Evolutionary conservation across 2,329 filamentous ascomycete genomes (phyloP), one percentile per base, ranked within the genome.

Genomic region (Beauveria medogensis): DNA sequence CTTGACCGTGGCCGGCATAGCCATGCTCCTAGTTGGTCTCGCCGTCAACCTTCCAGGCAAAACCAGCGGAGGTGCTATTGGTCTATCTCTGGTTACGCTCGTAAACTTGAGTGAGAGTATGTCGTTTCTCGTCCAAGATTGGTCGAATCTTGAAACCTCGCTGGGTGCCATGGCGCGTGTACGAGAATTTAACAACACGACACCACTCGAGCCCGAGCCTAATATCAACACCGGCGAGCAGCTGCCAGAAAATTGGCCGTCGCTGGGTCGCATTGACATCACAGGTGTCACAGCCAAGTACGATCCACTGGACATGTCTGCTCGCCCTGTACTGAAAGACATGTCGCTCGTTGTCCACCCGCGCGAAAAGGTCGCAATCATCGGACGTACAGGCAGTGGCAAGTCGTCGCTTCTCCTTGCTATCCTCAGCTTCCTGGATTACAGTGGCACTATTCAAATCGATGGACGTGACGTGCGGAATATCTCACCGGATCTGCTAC

Each of bases 1-100:
- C 62, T 66, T 81, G 16, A 70, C 80, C 2, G 75, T 80, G 2
- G 74, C 77, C 0, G 74, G 67, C 3, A 71, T 81, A 24, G 78
- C 78, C 1, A 71, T 77, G 3, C 64, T 79, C 12, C 64, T 81
- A 4, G 40, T 63, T 18, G 30, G 51, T 5, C 46, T 63, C 40
- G 56, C 56, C 5, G 30, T 63, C 8, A 44, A 51, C 24, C 18
- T 59, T 26, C 50, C 52, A 8, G 37, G 51, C 40, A 51, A 54
- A 5, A 55, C 61, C 16, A 46, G 46, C 10, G 56, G 51, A 8
- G 47, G 55, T 30, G 44, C 55, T 12, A 54, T 63, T 46, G 61
- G 61, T 5, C 56, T 62, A 14, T 47, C 55, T 6, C 26, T 62
- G 43, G 51, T 62, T 24, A 58, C 50, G 2, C 37, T 62, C 10